Percentiles rank a stretch among this genome's conserved stretches.
Conservation (phyloP, 768 basidiomycete species). For the Russula sp. region DNA sequence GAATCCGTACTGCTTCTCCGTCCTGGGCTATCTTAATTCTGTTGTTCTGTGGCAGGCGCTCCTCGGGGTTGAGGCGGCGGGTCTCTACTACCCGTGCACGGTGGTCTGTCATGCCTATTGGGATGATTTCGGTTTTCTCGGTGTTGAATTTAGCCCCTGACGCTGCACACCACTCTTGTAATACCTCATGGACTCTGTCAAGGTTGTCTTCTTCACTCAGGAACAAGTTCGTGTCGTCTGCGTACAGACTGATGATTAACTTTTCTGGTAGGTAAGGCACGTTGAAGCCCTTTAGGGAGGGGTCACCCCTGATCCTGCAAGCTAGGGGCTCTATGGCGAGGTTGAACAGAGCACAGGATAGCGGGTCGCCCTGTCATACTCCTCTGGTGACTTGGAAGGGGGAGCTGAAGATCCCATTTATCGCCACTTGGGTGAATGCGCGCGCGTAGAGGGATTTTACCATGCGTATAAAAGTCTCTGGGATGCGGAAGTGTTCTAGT, state of each 20-base stretch:
- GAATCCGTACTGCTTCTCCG: not conserved
- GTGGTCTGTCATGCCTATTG: too few species aligned
- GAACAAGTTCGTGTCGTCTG: conserved; percentile 15
- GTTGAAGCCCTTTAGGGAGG: not conserved
- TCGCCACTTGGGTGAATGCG: not conserved
- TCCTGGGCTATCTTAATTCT: too few species aligned
- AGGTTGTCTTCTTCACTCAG: too few species aligned
- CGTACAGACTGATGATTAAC: not conserved
- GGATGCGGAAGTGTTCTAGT: not conserved
- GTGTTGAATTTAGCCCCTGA: too few species aligned
- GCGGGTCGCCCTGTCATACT: not conserved
- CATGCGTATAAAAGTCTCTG: not conserved
- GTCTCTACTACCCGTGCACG: not conserved
- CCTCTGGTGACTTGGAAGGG: not conserved
- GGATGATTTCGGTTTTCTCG: too few species aligned
- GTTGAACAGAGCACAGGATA: not conserved
- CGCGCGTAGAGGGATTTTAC: not conserved
- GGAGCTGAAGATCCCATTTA: not conserved
- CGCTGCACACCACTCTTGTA: too few species aligned
- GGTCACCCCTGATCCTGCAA: not conserved
- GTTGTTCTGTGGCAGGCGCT: fast-evolving
- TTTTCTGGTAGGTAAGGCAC: not conserved
- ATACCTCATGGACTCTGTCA: too few species aligned
- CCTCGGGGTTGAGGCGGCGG: not conserved
- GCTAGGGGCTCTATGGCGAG: not conserved